Percentiles rank a stretch among this genome's conserved stretches.
phyloP scores from a whole-genome alignment of 176 grass and related monocot genomes.

The sorghum (Sorghum bicolor) region Sorghum_bicolor_NCBIv3 NC_012871.2:73478001-73478500 shows the following conservation, averaged over 20 bases:
- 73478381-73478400: neutral
- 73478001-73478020: conserved; percentile 1
- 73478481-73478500: neutral
- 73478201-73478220: conserved; percentile 57
- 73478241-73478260: conserved; percentile 84
- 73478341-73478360: neutral
- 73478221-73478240: conserved; percentile 84
- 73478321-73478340: neutral
- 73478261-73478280: conserved; percentile 84
- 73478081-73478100: neutral
- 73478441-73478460: neutral
- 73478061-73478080: conserved; percentile 4
- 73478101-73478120: neutral
- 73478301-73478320: neutral
- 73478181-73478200: conserved; percentile 50
- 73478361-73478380: neutral
- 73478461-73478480: neutral
- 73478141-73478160: neutral
- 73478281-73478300: conserved; percentile 15
- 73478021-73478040: conserved; percentile 17
- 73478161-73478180: conserved; percentile 38
- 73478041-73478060: neutral
- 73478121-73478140: conserved; percentile 23
- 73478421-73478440: neutral
- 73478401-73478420: neutral